These are phyloP conservation scores for Globisporangium carolinianum DNA, from an alignment of 352 stramenopile species.

Conservation along the genomic window DNA sequence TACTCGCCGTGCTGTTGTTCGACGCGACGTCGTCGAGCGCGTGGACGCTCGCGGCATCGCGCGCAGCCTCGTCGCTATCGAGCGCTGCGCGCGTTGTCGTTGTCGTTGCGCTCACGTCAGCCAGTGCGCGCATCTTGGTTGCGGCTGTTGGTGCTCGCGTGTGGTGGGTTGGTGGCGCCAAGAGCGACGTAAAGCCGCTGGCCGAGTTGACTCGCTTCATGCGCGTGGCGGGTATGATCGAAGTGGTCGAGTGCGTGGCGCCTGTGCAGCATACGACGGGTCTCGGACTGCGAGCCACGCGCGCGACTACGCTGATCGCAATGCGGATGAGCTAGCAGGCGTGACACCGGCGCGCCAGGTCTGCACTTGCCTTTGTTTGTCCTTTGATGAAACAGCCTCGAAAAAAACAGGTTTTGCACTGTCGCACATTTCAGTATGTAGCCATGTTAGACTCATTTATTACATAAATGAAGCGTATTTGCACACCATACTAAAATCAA, in stretches of 20 bases:
- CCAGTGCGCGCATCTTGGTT: not conserved
- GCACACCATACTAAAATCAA: not conserved
- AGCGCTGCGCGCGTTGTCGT: not conserved
- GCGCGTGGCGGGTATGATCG: not conserved
- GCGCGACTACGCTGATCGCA: not conserved
- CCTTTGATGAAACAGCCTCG: not conserved
- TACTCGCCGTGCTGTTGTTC: slow-evolving; percentile 4
- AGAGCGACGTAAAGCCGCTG: slow-evolving; percentile 8
- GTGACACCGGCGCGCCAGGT: not conserved
- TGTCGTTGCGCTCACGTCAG: no score
- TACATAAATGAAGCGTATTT: not conserved
- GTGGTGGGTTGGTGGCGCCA: slow-evolving; percentile 6
- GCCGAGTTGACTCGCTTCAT: slow-evolving; percentile 10
- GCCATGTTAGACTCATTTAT: not conserved
- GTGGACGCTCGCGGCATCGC: not conserved
- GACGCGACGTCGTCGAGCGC: slow-evolving; percentile 2
- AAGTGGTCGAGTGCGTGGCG: not conserved
- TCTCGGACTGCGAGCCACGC: not conserved
- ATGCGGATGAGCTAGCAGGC: no score
- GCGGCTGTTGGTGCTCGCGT: not conserved
- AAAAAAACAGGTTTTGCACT: not conserved
- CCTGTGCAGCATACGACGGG: not conserved
- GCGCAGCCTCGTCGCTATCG: not conserved
- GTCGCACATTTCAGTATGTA: not conserved
- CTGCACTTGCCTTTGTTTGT: not conserved